Percentiles rank a stretch among this genome's conserved stretches.
Conservation (phyloP, 345 rosid species). For the Eucalyptus erythrocorys region DNA sequence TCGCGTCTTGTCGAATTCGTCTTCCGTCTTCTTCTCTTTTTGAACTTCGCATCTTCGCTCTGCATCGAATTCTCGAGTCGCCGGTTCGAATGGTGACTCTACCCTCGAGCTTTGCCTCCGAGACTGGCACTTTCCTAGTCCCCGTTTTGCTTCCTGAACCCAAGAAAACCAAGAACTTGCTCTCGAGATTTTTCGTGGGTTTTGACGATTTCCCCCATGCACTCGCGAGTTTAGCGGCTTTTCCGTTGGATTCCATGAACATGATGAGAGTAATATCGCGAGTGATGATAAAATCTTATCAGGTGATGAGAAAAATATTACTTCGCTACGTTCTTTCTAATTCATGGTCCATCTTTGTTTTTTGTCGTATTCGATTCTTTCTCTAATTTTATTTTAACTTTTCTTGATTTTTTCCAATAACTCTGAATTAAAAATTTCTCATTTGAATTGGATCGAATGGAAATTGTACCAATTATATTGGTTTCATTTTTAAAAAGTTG, state of each 20-base stretch:
- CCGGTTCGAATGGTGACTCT: not conserved
- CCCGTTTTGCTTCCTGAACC: not conserved
- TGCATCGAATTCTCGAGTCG: not conserved
- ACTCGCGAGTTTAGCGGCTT: not conserved
- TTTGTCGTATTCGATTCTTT: not conserved
- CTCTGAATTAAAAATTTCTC: no score
- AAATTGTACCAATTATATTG: no score
- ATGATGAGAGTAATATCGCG: not conserved
- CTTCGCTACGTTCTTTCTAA: not conserved
- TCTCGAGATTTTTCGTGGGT: not conserved
- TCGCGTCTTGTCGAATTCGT: not conserved
- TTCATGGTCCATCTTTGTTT: not conserved
- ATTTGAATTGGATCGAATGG: no score
- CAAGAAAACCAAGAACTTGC: not conserved
- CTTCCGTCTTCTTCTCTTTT: not conserved
- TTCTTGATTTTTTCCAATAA: no score
- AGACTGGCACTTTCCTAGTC: not conserved
- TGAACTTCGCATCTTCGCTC: not conserved
- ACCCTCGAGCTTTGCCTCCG: not conserved
- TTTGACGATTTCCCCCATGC: not conserved
- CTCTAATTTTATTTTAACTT: rapidly evolving
- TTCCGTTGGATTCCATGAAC: not conserved
- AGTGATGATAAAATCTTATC: not conserved
- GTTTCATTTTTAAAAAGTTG: no score
- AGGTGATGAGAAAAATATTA: not conserved